These are phyloP conservation scores for Crepidotus variabilis DNA, from an alignment of 768 basidiomycete species.

Conservation along the genomic window DNA sequence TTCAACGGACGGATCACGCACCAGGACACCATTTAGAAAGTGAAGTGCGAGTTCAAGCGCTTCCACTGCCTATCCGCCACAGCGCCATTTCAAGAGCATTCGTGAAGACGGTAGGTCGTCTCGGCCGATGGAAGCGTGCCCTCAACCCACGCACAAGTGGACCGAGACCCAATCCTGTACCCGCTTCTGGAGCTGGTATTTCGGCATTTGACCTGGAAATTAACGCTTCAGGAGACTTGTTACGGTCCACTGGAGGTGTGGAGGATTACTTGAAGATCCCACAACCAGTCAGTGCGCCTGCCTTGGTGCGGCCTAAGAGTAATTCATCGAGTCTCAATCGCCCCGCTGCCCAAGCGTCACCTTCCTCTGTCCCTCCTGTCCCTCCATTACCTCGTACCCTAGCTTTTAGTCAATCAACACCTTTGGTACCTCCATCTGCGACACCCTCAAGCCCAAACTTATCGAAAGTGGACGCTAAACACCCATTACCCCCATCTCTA, in stretches of 20 bases:
- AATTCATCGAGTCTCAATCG: constrained; percentile 1
- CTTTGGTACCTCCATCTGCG: constrained; percentile 5
- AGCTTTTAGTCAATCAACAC: not conserved
- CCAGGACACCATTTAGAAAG: constrained; percentile 23
- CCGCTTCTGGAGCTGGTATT: constrained; percentile 39
- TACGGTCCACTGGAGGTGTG: constrained; percentile 58
- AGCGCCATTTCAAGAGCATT: constrained; percentile 70
- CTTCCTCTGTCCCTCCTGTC: constrained; percentile 6
- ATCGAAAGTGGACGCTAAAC: not conserved
- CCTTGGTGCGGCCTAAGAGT: not conserved
- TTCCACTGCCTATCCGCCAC: constrained; percentile 46
- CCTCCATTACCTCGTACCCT: constrained; percentile 3
- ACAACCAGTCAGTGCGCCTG: constrained; percentile 17
- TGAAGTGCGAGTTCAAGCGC: constrained; percentile 36
- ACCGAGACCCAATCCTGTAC: constrained; percentile 6
- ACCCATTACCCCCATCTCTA: not conserved
- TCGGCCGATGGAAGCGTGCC: constrained; percentile 82
- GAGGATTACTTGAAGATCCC: constrained; percentile 64
- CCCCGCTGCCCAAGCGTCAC: not conserved
- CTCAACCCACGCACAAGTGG: constrained; percentile 43
- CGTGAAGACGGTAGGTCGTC: constrained; percentile 76
- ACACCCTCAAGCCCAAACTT: constrained; percentile 1
- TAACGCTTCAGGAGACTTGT: constrained; percentile 54
- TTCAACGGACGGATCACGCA: constrained; percentile 56
- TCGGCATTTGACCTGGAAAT: constrained; percentile 73